phyloP scores from a whole-genome alignment of 352 stramenopile species.

The Pythium oligandrum region DNA sequence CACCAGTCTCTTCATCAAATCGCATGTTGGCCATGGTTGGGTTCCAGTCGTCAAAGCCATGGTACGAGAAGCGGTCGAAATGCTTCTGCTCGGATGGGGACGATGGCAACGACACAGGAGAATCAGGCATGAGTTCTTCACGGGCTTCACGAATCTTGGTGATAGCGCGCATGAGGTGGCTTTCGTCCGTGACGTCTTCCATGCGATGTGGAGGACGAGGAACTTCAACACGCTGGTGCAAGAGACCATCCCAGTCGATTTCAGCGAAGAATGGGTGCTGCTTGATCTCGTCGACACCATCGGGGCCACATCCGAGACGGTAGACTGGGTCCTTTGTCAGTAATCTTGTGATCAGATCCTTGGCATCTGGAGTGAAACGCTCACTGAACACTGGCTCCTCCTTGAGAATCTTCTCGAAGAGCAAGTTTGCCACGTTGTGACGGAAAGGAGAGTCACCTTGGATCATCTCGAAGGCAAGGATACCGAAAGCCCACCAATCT shows the following conservation, averaged over 20 bases:
- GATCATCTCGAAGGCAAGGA: constrained; percentile 74
- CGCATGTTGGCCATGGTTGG: constrained; percentile 61
- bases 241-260: constrained; percentile 63
- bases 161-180: constrained; percentile 53
- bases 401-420: constrained; percentile 79
- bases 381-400: constrained; percentile 68
- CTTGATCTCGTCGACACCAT: constrained; percentile 71
- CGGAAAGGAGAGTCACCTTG: constrained; percentile 70
- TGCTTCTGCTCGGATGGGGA: constrained; percentile 65
- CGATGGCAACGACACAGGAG: constrained; percentile 54
- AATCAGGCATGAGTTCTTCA: constrained; percentile 72
- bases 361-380: constrained; percentile 58
- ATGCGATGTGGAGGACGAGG: constrained; percentile 63
- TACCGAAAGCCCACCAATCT: constrained; percentile 75
- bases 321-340: constrained; percentile 49
- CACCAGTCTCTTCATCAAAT: constrained; percentile 51
- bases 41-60: constrained; percentile 53
- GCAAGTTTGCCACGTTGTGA: constrained; percentile 54
- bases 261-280: constrained; percentile 60
- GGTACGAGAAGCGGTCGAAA: constrained; percentile 74
- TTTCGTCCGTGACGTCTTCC: constrained; percentile 70
- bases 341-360: constrained; percentile 56
- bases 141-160: constrained; percentile 63
- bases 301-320: constrained; percentile 49
- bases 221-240: constrained; percentile 56